These are phyloP conservation scores for Cercospora zeina DNA, from an alignment of 2,329 filamentous ascomycete genomes.

Conservation along the genomic window DNA sequence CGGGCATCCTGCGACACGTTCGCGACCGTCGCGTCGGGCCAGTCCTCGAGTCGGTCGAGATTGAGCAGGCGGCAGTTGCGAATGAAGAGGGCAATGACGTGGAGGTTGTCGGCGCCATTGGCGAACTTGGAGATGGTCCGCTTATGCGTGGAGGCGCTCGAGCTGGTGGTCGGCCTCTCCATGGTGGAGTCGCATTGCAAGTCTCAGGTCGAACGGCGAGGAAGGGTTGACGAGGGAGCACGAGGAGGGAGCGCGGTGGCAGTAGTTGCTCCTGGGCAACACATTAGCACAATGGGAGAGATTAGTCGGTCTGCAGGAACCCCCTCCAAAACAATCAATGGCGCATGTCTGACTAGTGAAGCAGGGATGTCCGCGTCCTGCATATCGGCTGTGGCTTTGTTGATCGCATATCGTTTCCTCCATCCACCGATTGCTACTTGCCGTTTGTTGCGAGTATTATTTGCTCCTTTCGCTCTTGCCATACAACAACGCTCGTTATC, in stretches of 20 bases:
- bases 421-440: neutral
- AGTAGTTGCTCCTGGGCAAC: neutral
- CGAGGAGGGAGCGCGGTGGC: neutral
- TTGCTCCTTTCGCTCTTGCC: neutral
- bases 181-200: conserved; percentile 17
- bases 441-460: neutral
- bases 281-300: neutral
- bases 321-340: neutral
- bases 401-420: neutral
- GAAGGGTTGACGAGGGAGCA: no score
- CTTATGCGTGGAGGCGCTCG: conserved; percentile 22
- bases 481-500: neutral
- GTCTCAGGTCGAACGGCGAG: no score
- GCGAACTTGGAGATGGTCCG: conserved; percentile 24
- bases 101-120: conserved; percentile 8
- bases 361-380: neutral
- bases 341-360: neutral
- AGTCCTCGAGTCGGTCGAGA: conserved; percentile 72
- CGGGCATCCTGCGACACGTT: conserved; percentile 73
- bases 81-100: conserved; percentile 65
- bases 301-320: neutral
- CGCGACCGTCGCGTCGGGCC: conserved; percentile 71
- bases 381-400: neutral
- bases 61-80: conserved; percentile 82
- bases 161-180: conserved; percentile 18